phyloP scores from a whole-genome alignment of 78 protist species.

The Speleostelium caveatum region DNA sequence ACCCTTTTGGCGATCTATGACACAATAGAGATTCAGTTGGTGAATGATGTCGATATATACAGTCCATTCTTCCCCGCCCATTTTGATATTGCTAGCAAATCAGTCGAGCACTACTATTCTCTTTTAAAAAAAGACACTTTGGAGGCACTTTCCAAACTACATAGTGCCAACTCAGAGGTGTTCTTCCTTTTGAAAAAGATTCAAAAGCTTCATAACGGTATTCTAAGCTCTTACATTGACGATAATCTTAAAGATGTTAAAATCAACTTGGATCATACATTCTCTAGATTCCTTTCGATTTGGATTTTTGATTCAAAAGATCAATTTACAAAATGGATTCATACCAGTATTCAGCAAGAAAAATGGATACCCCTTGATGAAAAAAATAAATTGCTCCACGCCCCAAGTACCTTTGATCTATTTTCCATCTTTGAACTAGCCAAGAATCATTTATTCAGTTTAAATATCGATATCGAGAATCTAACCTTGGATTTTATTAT shows the following conservation, averaged over 20 bases:
- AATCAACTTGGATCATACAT: constrained; percentile 20
- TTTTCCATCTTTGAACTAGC: constrained; percentile 64
- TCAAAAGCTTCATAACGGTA: constrained; percentile 17
- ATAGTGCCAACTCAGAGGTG: constrained; percentile 28
- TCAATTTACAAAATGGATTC: constrained; percentile 37
- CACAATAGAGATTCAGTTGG: constrained; percentile 29
- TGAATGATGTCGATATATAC: constrained; percentile 37
- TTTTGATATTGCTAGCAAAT: background rate
- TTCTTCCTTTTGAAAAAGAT: constrained; percentile 39
- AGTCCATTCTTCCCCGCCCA: constrained; percentile 7
- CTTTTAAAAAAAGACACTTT: constrained; percentile 24
- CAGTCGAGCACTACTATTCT: constrained; percentile 6
- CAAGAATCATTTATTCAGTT: constrained; percentile 42
- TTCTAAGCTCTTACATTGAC: background rate
- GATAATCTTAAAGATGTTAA: background rate
- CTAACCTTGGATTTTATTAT: background rate
- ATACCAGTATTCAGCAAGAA: constrained; percentile 8
- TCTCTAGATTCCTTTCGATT: constrained; percentile 5
- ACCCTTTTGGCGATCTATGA: constrained; percentile 47
- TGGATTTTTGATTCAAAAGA: constrained; percentile 19
- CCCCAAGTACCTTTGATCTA: constrained; percentile 24
- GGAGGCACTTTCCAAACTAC: background rate
- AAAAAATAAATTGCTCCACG: constrained; percentile 46
- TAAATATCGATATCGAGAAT: constrained; percentile 12
- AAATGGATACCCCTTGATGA: constrained; percentile 35